phyloP scores from a whole-genome alignment of 1,139 yeast genomes.

The Meyerozyma athensensis region DNA sequence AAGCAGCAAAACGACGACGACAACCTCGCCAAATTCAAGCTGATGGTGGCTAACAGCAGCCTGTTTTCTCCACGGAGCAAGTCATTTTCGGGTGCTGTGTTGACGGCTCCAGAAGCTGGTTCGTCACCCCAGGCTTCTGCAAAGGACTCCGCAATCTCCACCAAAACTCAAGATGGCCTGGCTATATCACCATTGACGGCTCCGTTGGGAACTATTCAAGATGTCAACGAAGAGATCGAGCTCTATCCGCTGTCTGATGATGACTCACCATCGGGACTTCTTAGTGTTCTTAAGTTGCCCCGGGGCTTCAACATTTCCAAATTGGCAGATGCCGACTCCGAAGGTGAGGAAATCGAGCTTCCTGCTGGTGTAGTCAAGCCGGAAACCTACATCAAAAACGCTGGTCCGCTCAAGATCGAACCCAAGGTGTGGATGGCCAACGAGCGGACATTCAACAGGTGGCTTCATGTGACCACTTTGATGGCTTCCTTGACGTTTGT shows the following conservation, averaged over 20 bases:
- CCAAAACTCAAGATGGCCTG: constrained; percentile 16
- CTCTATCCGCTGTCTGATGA: constrained; percentile 26
- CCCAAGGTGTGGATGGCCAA: constrained; percentile 98
- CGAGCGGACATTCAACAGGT: constrained; percentile 93
- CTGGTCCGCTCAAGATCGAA: constrained; percentile 90
- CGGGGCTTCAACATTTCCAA: constrained; percentile 25
- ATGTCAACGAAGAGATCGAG: constrained; percentile 10
- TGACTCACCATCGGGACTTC: constrained; percentile 12
- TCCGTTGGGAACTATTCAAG: background rate
- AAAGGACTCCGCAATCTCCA: constrained; percentile 8
- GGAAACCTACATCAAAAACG: constrained; percentile 68
- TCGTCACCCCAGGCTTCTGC: constrained; percentile 9
- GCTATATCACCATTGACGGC: background rate
- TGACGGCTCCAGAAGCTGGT: constrained; percentile 7
- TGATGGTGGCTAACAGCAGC: constrained; percentile 35
- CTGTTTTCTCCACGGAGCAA: constrained; percentile 35
- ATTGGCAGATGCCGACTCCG: constrained; percentile 68
- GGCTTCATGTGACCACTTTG: constrained; percentile 90
- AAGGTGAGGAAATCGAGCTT: constrained; percentile 74
- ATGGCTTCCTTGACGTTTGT: constrained; percentile 85
- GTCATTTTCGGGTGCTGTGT: constrained; percentile 39
- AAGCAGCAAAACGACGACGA: constrained; percentile 44
- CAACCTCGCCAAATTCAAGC: constrained; percentile 40
- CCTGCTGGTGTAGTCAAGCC: constrained; percentile 92
- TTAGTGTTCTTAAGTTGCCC: constrained; percentile 25